phyloP scores from a whole-genome alignment of 768 basidiomycete species.

The Russula earlei region DNA sequence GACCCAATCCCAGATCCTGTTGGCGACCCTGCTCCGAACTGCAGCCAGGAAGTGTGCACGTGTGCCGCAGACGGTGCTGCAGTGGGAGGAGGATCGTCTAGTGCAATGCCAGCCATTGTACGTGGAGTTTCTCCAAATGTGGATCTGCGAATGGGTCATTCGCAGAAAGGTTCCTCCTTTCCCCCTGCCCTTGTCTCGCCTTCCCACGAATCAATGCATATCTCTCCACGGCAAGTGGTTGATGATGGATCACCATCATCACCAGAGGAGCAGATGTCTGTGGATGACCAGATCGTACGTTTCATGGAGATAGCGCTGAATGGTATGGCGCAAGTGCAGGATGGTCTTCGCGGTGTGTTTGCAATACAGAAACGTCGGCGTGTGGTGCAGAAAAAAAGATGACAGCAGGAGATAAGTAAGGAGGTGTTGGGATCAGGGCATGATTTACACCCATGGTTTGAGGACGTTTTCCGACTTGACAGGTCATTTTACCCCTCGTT shows the following conservation, averaged over 20 bases:
- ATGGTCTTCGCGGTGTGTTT: constrained; percentile 5
- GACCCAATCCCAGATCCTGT: background rate
- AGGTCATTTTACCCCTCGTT: background rate
- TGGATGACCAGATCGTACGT: background rate
- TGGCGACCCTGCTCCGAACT: constrained; percentile 2
- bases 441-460: background rate
- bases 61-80: constrained; percentile 11
- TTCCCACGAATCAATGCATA: background rate
- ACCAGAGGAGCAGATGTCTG: background rate
- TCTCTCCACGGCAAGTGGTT: background rate
- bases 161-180: background rate
- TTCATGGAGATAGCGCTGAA: constrained; percentile 4
- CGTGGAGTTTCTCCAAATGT: background rate
- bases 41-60: constrained; percentile 12
- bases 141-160: background rate
- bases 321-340: constrained; percentile 5
- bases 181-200: background rate
- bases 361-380: constrained; percentile 6
- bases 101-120: background rate
- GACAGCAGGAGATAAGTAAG: background rate
- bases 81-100: constrained; percentile 5
- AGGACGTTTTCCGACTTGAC: background rate
- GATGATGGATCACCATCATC: background rate
- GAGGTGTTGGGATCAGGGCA: background rate
- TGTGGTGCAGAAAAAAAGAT: background rate